Evolutionary conservation across 306 rosid genomes (phyloP).

Genomic region (Dalbergia cultrata): DNA sequence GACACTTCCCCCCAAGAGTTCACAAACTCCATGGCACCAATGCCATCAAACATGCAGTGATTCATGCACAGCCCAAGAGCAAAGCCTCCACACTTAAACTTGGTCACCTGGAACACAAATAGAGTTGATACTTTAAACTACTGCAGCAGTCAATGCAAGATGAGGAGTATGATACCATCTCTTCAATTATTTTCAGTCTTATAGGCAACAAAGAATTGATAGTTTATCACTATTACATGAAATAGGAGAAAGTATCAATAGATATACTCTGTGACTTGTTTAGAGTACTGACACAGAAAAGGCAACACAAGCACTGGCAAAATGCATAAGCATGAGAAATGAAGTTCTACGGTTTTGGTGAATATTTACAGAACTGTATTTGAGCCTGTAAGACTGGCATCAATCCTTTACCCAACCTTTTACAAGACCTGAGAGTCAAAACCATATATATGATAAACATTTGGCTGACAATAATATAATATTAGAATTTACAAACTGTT

Average conservation of each 20-base stretch:
- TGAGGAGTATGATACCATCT: background rate
- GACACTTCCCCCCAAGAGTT: slow-evolving; percentile 90
- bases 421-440: background rate
- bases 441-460: no score
- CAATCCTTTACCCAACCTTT: background rate
- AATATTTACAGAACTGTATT: background rate
- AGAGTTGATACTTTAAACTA: slow-evolving; percentile 32
- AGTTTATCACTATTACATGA: background rate
- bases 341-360: background rate
- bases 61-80: slow-evolving; percentile 82
- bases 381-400: background rate
- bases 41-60: slow-evolving; percentile 91
- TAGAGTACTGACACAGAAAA: slow-evolving; percentile 14
- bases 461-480: no score
- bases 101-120: slow-evolving; percentile 70
- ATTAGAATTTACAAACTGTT: no score
- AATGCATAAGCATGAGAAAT: slow-evolving; percentile 18
- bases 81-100: slow-evolving; percentile 91
- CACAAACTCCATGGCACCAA: slow-evolving; percentile 86
- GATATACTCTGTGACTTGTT: slow-evolving; percentile 34
- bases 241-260: slow-evolving; percentile 25
- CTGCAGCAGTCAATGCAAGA: slow-evolving; percentile 4
- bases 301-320: background rate
- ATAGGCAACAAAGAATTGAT: background rate
- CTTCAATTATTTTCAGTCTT: slow-evolving; percentile 8